A percentile compares a stretch with the other conserved stretches of the same genome.
Evolutionary conservation across 192 early-diverging fungal species (phyloP).

Genomic region (Cetraspora pellucida): DNA sequence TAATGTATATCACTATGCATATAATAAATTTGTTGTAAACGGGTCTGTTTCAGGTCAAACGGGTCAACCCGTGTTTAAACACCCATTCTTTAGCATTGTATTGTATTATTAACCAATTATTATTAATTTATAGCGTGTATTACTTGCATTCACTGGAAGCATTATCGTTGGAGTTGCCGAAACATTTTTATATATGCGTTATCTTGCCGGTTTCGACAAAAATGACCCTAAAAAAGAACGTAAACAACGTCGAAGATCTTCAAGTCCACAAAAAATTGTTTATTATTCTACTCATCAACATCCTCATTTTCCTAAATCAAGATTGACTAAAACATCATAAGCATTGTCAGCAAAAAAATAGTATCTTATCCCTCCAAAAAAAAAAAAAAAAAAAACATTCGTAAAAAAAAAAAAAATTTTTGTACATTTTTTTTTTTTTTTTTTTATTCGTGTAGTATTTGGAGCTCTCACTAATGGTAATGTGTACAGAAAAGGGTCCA

Average conservation of each 20-base stretch:
- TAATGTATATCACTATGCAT: neutral
- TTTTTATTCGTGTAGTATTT: too few relatives aligned
- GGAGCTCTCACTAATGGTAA: too few relatives aligned
- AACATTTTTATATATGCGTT: conserved; percentile 37
- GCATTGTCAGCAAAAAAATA: too few relatives aligned
- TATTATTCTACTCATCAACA: neutral
- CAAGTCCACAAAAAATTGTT: neutral
- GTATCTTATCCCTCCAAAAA: too few relatives aligned
- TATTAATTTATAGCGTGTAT: conserved; percentile 30
- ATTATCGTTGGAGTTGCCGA: conserved; percentile 29
- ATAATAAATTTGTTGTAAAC: neutral
- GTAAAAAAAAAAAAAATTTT: too few relatives aligned
- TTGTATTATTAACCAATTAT: neutral
- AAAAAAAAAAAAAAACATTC: too few relatives aligned
- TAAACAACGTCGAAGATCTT: conserved; percentile 13
- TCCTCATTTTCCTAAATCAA: neutral
- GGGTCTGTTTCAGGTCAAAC: too few relatives aligned
- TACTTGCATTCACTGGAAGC: conserved; percentile 32
- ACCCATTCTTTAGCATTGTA: neutral
- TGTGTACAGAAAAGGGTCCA: too few relatives aligned
- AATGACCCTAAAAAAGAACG: conserved; percentile 1
- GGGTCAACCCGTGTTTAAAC: too few relatives aligned
- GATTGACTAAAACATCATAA: too few relatives aligned
- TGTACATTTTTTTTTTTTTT: too few relatives aligned
- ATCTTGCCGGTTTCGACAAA: conserved; percentile 31